Conservation (phyloP, 2,329 filamentous ascomycete genomes). For the Aureobasidium sp. region DNA sequence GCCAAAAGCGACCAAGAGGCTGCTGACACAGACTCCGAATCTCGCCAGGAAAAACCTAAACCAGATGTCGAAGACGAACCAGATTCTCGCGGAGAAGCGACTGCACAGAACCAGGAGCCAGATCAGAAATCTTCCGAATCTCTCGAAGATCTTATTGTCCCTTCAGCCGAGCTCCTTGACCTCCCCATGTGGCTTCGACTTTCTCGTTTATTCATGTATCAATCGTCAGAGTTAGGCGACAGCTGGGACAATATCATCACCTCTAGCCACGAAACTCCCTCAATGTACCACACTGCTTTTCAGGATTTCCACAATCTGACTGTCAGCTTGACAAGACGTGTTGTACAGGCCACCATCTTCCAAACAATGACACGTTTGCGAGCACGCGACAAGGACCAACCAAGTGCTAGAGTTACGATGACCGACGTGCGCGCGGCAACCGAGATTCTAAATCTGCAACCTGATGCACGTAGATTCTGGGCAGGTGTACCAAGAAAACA, state of each 20-base stretch:
- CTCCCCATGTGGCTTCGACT: constrained; percentile 55
- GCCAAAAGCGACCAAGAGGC: background rate
- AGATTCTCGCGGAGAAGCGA: background rate
- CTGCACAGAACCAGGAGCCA: background rate
- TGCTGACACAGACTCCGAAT: background rate
- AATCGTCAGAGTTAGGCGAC: constrained; percentile 46
- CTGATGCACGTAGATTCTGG: constrained; percentile 45
- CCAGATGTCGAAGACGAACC: background rate
- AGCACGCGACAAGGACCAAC: constrained; percentile 33
- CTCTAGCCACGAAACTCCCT: constrained; percentile 47
- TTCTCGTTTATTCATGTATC: constrained; percentile 70
- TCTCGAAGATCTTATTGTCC: constrained; percentile 27
- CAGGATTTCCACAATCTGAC: constrained; percentile 65
- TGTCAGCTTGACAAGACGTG: constrained; percentile 59
- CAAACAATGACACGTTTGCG: constrained; percentile 63
- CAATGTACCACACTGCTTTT: constrained; percentile 68
- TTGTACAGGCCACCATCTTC: constrained; percentile 63
- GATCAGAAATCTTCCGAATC: background rate
- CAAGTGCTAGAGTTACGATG: constrained; percentile 23
- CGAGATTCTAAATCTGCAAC: constrained; percentile 46
- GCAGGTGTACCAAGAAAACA: constrained; percentile 45
- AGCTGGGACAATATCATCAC: constrained; percentile 60
- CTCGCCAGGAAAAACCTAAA: background rate
- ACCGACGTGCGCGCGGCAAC: constrained; percentile 50
- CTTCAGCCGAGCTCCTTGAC: constrained; percentile 52